Conservation (phyloP, 306 rosid genomes). For the Quercus dentata region DNA sequence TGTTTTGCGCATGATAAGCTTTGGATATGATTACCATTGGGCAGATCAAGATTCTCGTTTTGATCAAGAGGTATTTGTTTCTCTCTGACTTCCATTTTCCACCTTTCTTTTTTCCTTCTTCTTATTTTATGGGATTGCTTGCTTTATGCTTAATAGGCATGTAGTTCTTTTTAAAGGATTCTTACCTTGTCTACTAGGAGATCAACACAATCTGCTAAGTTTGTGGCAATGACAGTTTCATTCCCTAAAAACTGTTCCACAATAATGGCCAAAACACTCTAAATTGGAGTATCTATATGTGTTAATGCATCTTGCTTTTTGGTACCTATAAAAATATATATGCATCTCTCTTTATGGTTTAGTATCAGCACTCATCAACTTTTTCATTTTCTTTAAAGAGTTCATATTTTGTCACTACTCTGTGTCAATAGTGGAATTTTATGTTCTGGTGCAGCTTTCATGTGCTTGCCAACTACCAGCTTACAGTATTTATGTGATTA, state of each 20-base stretch:
- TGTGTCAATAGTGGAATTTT: not conserved
- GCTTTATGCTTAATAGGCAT: not conserved
- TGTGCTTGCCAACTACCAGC: slow-evolving; percentile 9
- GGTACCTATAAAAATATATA: not conserved
- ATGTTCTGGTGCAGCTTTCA: not conserved
- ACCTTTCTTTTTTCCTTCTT: slow-evolving; percentile 1
- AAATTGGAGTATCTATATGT: not conserved
- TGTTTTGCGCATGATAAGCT: slow-evolving; percentile 96
- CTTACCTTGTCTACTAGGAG: not conserved
- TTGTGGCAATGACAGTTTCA: slow-evolving; percentile 14
- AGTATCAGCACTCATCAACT: slow-evolving; percentile 4
- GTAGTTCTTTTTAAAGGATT: not conserved
- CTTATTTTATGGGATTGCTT: not conserved
- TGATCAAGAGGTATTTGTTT: slow-evolving; percentile 60
- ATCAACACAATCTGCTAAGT: not conserved
- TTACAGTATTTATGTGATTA: slow-evolving; percentile 7
- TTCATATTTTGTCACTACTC: not conserved
- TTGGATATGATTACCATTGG: slow-evolving; percentile 89
- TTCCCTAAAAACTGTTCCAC: not conserved
- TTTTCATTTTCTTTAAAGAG: slow-evolving; percentile 11
- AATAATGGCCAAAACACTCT: not conserved
- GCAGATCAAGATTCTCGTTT: slow-evolving; percentile 57
- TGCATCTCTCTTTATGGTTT: slow-evolving; percentile 6
- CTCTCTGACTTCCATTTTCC: slow-evolving; percentile 6
- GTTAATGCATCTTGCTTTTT: slow-evolving; percentile 8